Percentiles rank a stretch among this genome's conserved stretches.
Evolutionary conservation across 2,329 filamentous ascomycete species (phyloP).

Genomic region (Beauveria bassiana): DNA sequence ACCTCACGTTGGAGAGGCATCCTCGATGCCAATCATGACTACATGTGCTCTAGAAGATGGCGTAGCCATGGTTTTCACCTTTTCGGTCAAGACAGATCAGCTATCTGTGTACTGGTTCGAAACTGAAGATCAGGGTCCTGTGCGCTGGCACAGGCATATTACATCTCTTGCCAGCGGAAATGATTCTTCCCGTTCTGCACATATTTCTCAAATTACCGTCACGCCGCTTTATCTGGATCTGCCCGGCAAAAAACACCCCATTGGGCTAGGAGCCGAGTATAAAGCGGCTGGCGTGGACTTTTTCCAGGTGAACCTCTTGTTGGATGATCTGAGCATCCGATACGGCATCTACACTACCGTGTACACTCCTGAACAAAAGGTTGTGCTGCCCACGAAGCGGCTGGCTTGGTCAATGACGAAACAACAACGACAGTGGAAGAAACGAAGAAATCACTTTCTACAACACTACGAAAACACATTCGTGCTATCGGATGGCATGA

Average conservation of each 20-base stretch:
- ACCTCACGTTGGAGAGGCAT: background rate
- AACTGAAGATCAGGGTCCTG: constrained; percentile 16
- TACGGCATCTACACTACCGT: constrained; percentile 29
- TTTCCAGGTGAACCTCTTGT: constrained; percentile 39
- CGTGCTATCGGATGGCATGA: constrained; percentile 29
- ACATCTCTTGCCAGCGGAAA: constrained; percentile 19
- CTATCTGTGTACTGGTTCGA: constrained; percentile 30
- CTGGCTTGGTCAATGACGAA: constrained; percentile 20
- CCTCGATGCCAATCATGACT: constrained; percentile 19
- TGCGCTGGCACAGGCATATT: constrained; percentile 31
- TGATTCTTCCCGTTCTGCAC: background rate
- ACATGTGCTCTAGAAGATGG: constrained; percentile 16
- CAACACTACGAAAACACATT: constrained; percentile 24
- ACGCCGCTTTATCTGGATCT: constrained; percentile 19
- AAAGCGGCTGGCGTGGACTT: constrained; percentile 30
- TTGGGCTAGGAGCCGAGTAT: constrained; percentile 24
- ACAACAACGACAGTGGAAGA: constrained; percentile 21
- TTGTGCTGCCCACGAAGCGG: constrained; percentile 22
- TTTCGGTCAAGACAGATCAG: constrained; percentile 24
- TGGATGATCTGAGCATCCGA: constrained; percentile 33
- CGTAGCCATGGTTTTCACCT: constrained; percentile 25
- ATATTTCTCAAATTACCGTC: constrained; percentile 22
- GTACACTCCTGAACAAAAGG: constrained; percentile 17
- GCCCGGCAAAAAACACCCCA: constrained; percentile 2
- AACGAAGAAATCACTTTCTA: constrained; percentile 21